Conservation (phyloP, 106 monocot genomes). For the Amphibolis antarctica region DNA sequence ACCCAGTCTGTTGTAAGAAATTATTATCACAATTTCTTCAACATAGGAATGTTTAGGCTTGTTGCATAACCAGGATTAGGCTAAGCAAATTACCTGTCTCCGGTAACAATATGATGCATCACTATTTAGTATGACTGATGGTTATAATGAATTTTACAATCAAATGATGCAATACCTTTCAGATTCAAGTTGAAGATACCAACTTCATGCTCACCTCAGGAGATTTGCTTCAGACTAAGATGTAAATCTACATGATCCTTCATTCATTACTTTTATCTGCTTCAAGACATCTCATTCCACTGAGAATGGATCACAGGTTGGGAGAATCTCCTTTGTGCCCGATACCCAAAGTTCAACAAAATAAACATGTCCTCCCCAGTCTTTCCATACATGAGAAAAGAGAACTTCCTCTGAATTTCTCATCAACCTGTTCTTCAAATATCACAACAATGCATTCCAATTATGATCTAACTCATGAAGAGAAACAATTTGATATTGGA, state of each 20-base stretch:
- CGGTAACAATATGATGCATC: no score
- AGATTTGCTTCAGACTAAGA: neutral
- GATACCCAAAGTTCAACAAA: no score
- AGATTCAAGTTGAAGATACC: neutral
- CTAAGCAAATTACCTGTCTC: no score
- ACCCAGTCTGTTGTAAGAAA: no score
- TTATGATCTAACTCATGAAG: neutral
- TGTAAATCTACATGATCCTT: neutral
- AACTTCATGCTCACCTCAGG: neutral
- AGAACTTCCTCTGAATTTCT: neutral
- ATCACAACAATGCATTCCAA: neutral
- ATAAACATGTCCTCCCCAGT: neutral
- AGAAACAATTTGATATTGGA: neutral
- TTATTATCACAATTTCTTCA: no score
- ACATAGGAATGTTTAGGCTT: no score
- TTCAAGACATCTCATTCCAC: neutral
- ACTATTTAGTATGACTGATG: no score
- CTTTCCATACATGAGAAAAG: neutral
- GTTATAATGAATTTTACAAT: no score
- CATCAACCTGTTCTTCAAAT: conserved; percentile 1
- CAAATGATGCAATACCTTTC: neutral
- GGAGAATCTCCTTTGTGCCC: neutral
- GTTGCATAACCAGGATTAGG: no score
- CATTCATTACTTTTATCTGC: neutral
- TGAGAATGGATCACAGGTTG: neutral